Evolutionary conservation across 805 yeast genomes (phyloP), one percentile per base, ranked within the genome.

Genomic region (Lipomyces sp.): DNA sequence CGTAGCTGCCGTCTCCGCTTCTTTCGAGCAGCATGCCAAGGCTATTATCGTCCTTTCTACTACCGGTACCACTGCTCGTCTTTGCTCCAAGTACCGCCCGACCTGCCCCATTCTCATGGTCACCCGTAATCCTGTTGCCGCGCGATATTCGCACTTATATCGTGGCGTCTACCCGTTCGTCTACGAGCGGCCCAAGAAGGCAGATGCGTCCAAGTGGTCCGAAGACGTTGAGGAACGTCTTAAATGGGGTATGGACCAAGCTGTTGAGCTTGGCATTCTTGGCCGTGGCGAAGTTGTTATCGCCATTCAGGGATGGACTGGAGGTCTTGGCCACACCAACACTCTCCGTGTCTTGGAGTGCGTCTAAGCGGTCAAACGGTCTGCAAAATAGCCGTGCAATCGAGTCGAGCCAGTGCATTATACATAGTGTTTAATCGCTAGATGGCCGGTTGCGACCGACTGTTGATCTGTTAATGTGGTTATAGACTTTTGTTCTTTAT

Each of bases 101-200:
- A 86, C 89, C 80, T 90, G 94, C 79, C 99, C 99, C 78, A 90
- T 94, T 79, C 87, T 95, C 82, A 92, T 94, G 97, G 95, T 95
- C 74, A 95, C 99, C 76, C 91, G 99, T 87, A 92, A 92, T 85
- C 87, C 85, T 77, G 84, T 87, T 79, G 87, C 97, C 72, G 97
- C 98, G 69, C 91, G 98, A 85, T 92, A 87, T 84, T 87, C 94
- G 73, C 99, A 95, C 84, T 86, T 95, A 80, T 92, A 90, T 86
- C 90, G 99, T 84, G 99, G 99, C 82, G 98, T 95, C 72, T 95
- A 93, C 84, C 99, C 99, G 79, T 92, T 94, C 83, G 86, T 91
- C 75, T 95, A 90, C 85, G 81, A 82, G 69, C 82, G 85, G 79
- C 82, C 80, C 62, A 81, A 83, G 78, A 84, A 84, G 72, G 63